These are phyloP conservation scores for Eucalyptus victrix DNA, from an alignment of 345 rosid species.

Conservation along the genomic window DNA sequence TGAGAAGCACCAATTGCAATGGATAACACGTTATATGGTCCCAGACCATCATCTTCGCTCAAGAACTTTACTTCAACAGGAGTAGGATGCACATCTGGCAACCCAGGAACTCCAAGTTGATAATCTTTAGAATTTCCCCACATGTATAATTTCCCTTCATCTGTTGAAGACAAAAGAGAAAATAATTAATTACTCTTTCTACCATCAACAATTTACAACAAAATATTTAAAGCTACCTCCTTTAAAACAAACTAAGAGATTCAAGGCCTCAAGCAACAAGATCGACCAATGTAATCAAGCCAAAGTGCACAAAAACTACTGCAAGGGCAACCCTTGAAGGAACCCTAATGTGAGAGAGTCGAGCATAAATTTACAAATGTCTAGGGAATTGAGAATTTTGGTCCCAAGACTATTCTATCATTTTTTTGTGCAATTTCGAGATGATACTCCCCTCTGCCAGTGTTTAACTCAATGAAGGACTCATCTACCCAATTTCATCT, in stretches of 20 bases:
- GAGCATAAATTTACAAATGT: background rate
- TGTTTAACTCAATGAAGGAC: background rate
- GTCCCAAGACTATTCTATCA: background rate
- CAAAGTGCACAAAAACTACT: background rate
- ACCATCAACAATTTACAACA: background rate
- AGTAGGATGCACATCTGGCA: conserved; percentile 52
- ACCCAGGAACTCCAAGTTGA: conserved; percentile 83
- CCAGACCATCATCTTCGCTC: conserved; percentile 52
- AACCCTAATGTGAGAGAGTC: background rate
- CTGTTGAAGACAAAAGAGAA: conserved; percentile 12
- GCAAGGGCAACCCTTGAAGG: background rate
- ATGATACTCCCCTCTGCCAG: background rate
- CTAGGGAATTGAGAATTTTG: background rate
- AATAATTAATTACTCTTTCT: background rate
- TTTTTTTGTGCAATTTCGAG: background rate
- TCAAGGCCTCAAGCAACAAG: background rate
- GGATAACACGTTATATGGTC: conserved; percentile 46
- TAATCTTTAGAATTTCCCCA: conserved; percentile 95
- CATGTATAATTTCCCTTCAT: conserved; percentile 70
- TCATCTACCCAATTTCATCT: background rate
- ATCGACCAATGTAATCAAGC: background rate
- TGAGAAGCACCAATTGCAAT: conserved; percentile 85
- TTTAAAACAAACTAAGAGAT: background rate
- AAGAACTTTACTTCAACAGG: conserved; percentile 75
- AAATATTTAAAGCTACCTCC: background rate